Evolutionary conservation across 225 moss, liverwort and hornwort genomes (phyloP), one percentile per base, ranked within the genome.

Genomic region (Bryoerythrophyllum caledonicum): DNA sequence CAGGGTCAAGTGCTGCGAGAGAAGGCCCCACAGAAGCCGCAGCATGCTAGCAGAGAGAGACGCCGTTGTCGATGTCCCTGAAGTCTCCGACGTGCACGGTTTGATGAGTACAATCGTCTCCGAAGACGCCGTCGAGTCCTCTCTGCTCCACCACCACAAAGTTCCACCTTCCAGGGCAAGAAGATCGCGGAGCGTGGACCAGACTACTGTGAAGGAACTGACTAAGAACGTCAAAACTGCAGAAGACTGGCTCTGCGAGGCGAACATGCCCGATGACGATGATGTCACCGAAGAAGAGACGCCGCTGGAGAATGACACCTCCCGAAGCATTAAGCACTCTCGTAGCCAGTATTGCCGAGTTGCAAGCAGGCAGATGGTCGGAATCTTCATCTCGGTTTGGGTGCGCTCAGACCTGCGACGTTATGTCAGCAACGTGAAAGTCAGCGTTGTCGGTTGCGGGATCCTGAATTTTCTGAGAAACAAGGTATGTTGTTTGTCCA

Each of bases 311-410:
- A 76, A 76, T 35, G 32, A 32, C 32, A 67, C 81, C 64, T 53
- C 85, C 74, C 75, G 49, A 67, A 74, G 53, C 59, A n/a, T n/a
- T n/a, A 75, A 78, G 34, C 80, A 76, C 51, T 65, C 85, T 61
- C 65, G 85, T 76, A 72, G 40, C 26, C 82, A 82, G 24, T 99
- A 86, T 65, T 85, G 74, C 60, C 89, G 91, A 69, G 84, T 99
- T 78, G 97, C 93, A 60, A 99, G 97, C 67, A 95, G 91, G 78
- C 97, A 99, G 78, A 95, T 95, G 95, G 97, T 99, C 77, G 97
- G 97, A 76, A 68, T 99, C 40, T 93, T 99, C 66, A 80, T 95
- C 46, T 83, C 93, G 55, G 81, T 99, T 46, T 99, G 97, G 97
- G 93, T 95, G 69, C 86, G 91, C 49, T 76, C 93, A 40, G 88